Evolutionary conservation across 2,329 filamentous ascomycete genomes (phyloP).

Genomic region (Hypoxylon sp.): DNA sequence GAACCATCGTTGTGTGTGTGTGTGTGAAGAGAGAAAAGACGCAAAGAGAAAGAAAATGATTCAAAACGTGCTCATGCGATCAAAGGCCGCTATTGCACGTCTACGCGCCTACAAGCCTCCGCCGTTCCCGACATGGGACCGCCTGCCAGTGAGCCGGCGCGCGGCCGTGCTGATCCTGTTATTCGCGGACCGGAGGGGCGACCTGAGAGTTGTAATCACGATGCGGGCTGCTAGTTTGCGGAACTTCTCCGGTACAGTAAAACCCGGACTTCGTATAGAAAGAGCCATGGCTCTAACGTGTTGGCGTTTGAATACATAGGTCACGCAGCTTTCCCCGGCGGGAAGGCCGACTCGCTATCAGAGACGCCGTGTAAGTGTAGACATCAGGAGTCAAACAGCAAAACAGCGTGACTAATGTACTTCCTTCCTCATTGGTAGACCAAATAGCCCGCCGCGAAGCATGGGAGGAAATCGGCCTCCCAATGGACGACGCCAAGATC

Average conservation of each 20-base stretch:
- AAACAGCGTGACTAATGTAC: slow-evolving; percentile 14
- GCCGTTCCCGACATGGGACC: slow-evolving; percentile 73
- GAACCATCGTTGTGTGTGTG: slow-evolving; percentile 5
- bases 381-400: not conserved
- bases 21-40: slow-evolving; percentile 9
- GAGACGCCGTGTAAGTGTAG: slow-evolving; percentile 71
- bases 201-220: slow-evolving; percentile 79
- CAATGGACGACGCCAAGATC: slow-evolving; percentile 76
- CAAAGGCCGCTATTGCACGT: slow-evolving; percentile 71
- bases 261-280: not conserved
- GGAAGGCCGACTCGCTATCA: slow-evolving; percentile 72
- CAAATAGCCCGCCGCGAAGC: slow-evolving; percentile 91
- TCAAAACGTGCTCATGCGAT: slow-evolving; percentile 53
- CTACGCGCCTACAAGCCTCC: slow-evolving; percentile 73
- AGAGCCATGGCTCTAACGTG: slow-evolving; percentile 12
- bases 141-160: slow-evolving; percentile 74
- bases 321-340: slow-evolving; percentile 89
- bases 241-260: slow-evolving; percentile 74
- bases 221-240: slow-evolving; percentile 75
- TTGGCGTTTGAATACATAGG: slow-evolving; percentile 56
- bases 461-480: slow-evolving; percentile 92
- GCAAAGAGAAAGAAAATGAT: slow-evolving; percentile 25
- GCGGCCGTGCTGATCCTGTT: slow-evolving; percentile 91
- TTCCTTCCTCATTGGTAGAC: slow-evolving; percentile 61
- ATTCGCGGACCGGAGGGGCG: slow-evolving; percentile 85